Evolutionary conservation across 768 basidiomycete species (phyloP).

Genomic region (Leccinum fibrillosum): DNA sequence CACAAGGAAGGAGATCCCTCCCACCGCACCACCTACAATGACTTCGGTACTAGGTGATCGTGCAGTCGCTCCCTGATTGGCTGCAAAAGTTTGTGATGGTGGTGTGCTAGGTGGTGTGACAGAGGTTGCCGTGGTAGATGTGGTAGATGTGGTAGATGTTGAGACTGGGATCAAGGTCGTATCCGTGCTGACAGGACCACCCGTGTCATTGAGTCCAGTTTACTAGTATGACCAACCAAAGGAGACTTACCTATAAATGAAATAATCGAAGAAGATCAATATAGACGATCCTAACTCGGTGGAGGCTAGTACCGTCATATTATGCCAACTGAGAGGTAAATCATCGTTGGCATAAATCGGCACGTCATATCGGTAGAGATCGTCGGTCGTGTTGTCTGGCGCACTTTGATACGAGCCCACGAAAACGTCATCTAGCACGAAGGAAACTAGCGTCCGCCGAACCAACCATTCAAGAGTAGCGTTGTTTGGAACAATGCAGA

Average conservation of each 20-base stretch:
- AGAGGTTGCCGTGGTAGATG: background rate
- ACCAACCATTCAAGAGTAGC: background rate
- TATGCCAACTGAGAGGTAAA: constrained; percentile 2
- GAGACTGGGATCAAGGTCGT: too few relatives aligned
- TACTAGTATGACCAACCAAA: too few relatives aligned
- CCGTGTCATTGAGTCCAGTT: too few relatives aligned
- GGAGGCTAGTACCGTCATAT: constrained; percentile 5
- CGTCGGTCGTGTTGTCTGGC: background rate
- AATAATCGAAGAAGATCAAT: constrained; percentile 17
- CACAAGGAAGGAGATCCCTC: background rate
- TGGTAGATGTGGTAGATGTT: too few relatives aligned
- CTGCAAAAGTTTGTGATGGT: background rate
- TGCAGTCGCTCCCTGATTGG: background rate
- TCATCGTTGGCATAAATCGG: constrained; percentile 11
- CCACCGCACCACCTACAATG: constrained; percentile 10
- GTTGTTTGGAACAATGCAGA: constrained; percentile 14
- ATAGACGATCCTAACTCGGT: background rate
- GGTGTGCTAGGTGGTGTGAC: background rate
- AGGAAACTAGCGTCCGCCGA: constrained; percentile 1
- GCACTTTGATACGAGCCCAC: background rate
- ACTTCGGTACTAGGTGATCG: background rate
- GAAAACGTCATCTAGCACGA: constrained; percentile 2
- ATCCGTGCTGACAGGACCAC: too few relatives aligned
- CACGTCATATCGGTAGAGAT: constrained; percentile 10
- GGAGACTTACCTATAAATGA: constrained; percentile 16